Percentiles rank a stretch among this genome's conserved stretches.
Conservation (phyloP, 257 asterid species). For the Gynochthodes officinalis region DNA sequence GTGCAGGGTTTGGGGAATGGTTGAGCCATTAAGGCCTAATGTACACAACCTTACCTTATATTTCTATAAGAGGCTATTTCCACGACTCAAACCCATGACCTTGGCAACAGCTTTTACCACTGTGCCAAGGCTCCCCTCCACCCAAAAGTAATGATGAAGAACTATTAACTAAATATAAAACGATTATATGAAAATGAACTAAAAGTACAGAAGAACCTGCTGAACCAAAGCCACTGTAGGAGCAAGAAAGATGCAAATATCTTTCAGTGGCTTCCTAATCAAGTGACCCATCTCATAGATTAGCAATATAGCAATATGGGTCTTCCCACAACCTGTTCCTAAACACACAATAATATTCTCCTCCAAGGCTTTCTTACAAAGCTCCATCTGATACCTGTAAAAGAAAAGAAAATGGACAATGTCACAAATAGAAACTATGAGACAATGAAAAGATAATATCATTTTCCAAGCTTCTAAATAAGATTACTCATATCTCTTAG, state of each 20-base stretch:
- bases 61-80: no score
- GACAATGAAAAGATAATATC: background rate
- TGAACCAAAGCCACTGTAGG: constrained; percentile 91
- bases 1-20: no score
- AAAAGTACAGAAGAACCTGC: constrained; percentile 54
- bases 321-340: constrained; percentile 97
- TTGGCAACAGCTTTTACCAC: no score
- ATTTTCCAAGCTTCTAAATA: background rate
- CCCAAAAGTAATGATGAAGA: background rate
- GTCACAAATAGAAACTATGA: background rate
- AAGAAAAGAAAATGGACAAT: background rate
- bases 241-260: constrained; percentile 85
- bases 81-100: no score
- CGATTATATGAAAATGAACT: constrained; percentile 4
- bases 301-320: constrained; percentile 87
- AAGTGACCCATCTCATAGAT: constrained; percentile 89
- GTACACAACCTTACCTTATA: no score
- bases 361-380: constrained; percentile 79
- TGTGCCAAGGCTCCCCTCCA: no score
- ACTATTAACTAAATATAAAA: background rate
- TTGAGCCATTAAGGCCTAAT: no score
- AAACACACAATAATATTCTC: constrained; percentile 77
- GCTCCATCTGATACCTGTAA: constrained; percentile 82
- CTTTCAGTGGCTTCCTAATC: constrained; percentile 82
- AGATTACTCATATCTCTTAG: background rate